Evolutionary conservation across 2,329 filamentous ascomycete genomes (phyloP).

Genomic region (Amphichorda felina): DNA sequence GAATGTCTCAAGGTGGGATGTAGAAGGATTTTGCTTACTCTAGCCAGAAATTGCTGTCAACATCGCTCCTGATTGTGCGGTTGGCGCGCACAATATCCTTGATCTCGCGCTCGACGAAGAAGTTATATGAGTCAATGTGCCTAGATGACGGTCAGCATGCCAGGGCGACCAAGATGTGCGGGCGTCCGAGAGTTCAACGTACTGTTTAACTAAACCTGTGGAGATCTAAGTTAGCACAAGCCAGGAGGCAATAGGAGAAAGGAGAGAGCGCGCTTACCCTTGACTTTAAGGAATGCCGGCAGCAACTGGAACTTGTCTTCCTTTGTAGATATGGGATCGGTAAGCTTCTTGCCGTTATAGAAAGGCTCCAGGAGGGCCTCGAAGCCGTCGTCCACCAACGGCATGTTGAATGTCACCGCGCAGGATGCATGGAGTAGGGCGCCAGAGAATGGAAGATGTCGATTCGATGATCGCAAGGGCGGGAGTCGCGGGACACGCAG

Average conservation of each 20-base stretch:
- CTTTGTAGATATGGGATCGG: conserved; percentile 50
- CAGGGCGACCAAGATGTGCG: background rate
- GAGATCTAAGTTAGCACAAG: background rate
- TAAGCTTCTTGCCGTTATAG: conserved; percentile 57
- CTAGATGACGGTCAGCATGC: conserved; percentile 14
- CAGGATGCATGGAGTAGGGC: conserved; percentile 12
- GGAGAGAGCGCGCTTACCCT: conserved; percentile 38
- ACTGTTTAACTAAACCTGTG: conserved; percentile 73
- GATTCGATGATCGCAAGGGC: background rate
- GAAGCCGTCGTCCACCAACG: conserved; percentile 48
- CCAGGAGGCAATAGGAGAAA: background rate
- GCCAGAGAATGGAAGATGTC: background rate
- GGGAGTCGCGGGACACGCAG: too few species aligned
- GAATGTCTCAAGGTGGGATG: background rate
- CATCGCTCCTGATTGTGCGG: conserved; percentile 77
- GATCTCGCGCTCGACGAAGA: conserved; percentile 91
- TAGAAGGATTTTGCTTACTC: conserved; percentile 31
- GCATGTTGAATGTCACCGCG: conserved; percentile 30
- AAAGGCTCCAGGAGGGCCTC: conserved; percentile 56
- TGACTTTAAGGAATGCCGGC: conserved; percentile 96
- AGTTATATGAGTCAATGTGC: conserved; percentile 97
- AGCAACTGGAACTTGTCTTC: conserved; percentile 95
- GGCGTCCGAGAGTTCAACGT: conserved; percentile 15
- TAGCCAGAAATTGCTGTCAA: conserved; percentile 85
- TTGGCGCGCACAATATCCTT: conserved; percentile 95